These are phyloP conservation scores for Xerocomellus intermedius DNA, from an alignment of 768 basidiomycete species.

Conservation along the genomic window DNA sequence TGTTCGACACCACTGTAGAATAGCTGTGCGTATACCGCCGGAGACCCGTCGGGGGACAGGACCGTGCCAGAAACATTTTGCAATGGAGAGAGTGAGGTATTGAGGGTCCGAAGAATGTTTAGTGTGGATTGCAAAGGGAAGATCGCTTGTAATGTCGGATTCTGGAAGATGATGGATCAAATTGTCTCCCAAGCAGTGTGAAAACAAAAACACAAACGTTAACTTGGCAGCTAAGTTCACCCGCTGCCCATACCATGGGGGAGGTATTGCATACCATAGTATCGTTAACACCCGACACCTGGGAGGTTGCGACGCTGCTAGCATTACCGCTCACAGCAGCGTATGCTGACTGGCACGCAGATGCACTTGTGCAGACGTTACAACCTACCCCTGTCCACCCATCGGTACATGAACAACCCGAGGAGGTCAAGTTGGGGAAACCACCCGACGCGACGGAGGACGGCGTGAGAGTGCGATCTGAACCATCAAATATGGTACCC, in stretches of 20 bases:
- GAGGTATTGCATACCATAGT: conserved; percentile 71
- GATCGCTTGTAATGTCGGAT: conserved; percentile 77
- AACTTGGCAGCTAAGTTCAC: conserved; percentile 84
- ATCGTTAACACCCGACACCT: conserved; percentile 46
- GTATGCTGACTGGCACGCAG: conserved; percentile 68
- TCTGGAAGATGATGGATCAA: conserved; percentile 42
- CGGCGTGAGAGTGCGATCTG: conserved; percentile 50
- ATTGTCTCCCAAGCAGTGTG: not conserved
- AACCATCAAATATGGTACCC: conserved; percentile 76
- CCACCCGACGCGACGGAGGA: conserved; percentile 35
- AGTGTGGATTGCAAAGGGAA: conserved; percentile 71
- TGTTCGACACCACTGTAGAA: conserved; percentile 84
- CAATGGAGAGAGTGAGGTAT: conserved; percentile 66
- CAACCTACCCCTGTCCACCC: conserved; percentile 82
- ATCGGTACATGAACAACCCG: conserved; percentile 63
- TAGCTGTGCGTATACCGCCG: conserved; percentile 63
- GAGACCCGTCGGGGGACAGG: conserved; percentile 50
- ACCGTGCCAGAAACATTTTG: conserved; percentile 27
- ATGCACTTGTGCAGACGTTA: conserved; percentile 70
- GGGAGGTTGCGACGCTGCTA: conserved; percentile 29
- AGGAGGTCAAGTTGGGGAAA: conserved; percentile 64
- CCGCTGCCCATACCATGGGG: conserved; percentile 71
- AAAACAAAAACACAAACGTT: conserved; percentile 52
- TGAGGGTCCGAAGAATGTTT: conserved; percentile 75
- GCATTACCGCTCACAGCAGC: conserved; percentile 39